These are phyloP conservation scores for Verticillium dahliae DNA, from an alignment of 2,329 filamentous ascomycete species.

Conservation along the genomic window DNA sequence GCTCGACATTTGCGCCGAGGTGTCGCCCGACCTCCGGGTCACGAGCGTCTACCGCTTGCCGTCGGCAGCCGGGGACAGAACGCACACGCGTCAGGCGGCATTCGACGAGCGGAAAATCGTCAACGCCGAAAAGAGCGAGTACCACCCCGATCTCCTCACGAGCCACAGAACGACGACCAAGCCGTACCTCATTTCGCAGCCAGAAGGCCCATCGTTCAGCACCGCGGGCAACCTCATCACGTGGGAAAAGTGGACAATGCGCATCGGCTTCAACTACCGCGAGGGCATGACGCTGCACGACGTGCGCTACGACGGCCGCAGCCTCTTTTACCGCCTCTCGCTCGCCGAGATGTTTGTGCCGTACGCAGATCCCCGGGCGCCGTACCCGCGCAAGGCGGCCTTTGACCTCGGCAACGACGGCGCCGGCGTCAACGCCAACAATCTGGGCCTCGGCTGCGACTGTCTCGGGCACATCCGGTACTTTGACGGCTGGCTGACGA, in stretches of 20 bases:
- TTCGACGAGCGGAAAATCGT: conserved; percentile 33
- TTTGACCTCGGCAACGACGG: conserved; percentile 67
- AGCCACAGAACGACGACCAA: conserved; percentile 21
- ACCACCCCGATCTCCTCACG: conserved; percentile 22
- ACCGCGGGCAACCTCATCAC: conserved; percentile 38
- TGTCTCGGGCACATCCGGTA: conserved; percentile 57
- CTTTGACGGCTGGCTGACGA: conserved; percentile 25
- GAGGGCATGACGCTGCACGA: conserved; percentile 67
- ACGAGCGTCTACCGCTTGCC: conserved; percentile 43
- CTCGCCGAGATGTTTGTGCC: conserved; percentile 66
- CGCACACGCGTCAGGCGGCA: conserved; percentile 22
- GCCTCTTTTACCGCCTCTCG: conserved; percentile 60
- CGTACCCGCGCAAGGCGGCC: conserved; percentile 61
- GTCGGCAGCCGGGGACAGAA: conserved; percentile 28
- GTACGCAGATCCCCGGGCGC: conserved; percentile 57
- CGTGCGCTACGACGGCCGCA: conserved; percentile 57
- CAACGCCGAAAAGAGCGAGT: conserved; percentile 23
- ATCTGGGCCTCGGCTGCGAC: conserved; percentile 60
- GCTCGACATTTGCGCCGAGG: conserved; percentile 44
- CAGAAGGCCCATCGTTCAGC: conserved; percentile 26
- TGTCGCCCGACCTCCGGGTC: conserved; percentile 40
- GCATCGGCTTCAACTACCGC: conserved; percentile 62
- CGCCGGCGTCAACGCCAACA: conserved; percentile 59
- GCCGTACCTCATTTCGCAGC: conserved; percentile 29
- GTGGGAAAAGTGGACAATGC: conserved; percentile 64